A percentile compares a stretch with the other conserved stretches of the same genome.
Evolutionary conservation across 345 rosid genomes (phyloP).

Genomic region (Physaria fendleri): DNA sequence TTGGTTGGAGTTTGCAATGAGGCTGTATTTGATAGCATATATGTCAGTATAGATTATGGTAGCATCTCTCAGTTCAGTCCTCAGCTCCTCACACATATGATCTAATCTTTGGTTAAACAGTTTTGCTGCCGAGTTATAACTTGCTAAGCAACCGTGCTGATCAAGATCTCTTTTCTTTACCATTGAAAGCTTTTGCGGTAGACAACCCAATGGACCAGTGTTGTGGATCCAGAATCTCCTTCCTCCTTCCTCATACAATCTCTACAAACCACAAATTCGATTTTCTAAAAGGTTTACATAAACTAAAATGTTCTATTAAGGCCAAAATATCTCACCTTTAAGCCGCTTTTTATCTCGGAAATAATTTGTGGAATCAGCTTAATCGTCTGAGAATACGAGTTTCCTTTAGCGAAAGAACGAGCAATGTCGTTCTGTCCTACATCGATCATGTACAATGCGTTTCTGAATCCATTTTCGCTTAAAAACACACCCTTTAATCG

Average conservation of each 20-base stretch:
- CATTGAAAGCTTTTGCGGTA: slow-evolving; percentile 4
- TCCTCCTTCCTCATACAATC: slow-evolving; percentile 1
- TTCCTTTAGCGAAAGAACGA: slow-evolving; percentile 47
- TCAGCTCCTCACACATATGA: slow-evolving; percentile 37
- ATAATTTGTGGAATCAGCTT: slow-evolving; percentile 44
- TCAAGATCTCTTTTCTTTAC: neutral
- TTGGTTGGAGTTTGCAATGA: slow-evolving; percentile 49
- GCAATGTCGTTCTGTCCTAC: slow-evolving; percentile 82
- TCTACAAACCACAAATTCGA: neutral
- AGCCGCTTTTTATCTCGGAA: slow-evolving; percentile 44
- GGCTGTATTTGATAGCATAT: slow-evolving; percentile 58
- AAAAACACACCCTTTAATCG: slow-evolving; percentile 16
- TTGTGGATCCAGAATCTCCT: slow-evolving; percentile 8
- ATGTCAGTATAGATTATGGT: slow-evolving; percentile 55
- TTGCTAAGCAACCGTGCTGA: slow-evolving; percentile 8
- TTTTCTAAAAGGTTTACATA: neutral
- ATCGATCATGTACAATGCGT: slow-evolving; percentile 70
- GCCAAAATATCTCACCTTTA: slow-evolving; percentile 38
- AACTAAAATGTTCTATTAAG: neutral
- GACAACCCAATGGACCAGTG: slow-evolving; percentile 5
- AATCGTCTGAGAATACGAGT: slow-evolving; percentile 40
- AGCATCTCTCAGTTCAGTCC: slow-evolving; percentile 40
- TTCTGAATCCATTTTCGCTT: slow-evolving; percentile 40
- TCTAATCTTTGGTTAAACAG: neutral
- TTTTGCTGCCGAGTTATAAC: neutral